These are phyloP conservation scores for Tremellales sp. DNA, from an alignment of 1,284 basidiomycete species.

Conservation along the genomic window DNA sequence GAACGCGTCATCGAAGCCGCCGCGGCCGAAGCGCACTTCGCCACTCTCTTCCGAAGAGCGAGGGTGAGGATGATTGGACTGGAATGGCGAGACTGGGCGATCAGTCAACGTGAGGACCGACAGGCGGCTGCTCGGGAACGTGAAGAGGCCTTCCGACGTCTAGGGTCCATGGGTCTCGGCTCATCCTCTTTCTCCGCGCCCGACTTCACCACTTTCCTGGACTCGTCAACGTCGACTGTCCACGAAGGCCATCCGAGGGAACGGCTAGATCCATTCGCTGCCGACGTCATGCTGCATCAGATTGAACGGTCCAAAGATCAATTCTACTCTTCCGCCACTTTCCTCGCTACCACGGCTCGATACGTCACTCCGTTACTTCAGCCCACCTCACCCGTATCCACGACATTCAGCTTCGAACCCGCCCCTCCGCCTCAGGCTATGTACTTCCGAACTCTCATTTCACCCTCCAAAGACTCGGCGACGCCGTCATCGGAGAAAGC, in stretches of 20 bases:
- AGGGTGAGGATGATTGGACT: constrained; percentile 10
- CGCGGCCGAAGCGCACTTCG: constrained; percentile 2
- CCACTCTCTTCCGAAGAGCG: constrained; percentile 9
- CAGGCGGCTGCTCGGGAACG: constrained; percentile 16
- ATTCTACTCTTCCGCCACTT: constrained; percentile 29
- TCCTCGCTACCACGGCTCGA: constrained; percentile 26
- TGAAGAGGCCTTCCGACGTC: constrained; percentile 11
- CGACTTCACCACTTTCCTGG: background rate
- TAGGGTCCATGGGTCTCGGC: constrained; percentile 29
- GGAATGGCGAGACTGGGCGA: constrained; percentile 23
- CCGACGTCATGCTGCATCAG: constrained; percentile 21
- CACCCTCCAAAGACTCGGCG: constrained; percentile 15
- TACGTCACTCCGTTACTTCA: constrained; percentile 24
- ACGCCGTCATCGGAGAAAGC: constrained; percentile 20
- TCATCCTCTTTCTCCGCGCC: constrained; percentile 4
- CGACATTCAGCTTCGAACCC: background rate
- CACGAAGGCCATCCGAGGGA: too few relatives aligned
- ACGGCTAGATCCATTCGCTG: constrained; percentile 15
- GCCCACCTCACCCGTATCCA: background rate
- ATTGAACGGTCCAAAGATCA: constrained; percentile 23
- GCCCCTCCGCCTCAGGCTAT: too few relatives aligned
- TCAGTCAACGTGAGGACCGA: constrained; percentile 5
- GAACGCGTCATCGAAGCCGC: constrained; percentile 5
- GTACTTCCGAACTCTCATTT: constrained; percentile 18
- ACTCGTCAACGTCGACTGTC: too few relatives aligned